Base-by-base conservation (phyloP, 495 filamentous ascomycete genomes). In the Penicilliopsis zonata region DNA sequence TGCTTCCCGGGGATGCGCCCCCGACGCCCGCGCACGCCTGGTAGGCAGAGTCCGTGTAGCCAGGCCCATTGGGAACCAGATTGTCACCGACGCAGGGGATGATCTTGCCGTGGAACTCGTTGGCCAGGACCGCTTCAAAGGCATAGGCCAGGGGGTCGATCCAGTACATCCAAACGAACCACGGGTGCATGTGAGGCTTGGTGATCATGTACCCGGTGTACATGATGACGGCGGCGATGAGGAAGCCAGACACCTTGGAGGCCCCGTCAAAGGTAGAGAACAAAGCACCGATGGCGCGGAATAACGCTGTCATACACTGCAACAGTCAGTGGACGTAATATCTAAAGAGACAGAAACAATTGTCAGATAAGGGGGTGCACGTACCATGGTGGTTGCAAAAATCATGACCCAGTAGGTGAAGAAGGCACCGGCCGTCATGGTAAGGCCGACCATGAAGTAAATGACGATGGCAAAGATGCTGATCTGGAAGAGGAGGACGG, bases 171-270 rank as follows among this genome's bases (percentile, higher is more conserved):
- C 82, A 87, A 3, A 63, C 63, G 36, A 87, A 77, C 85, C 85
- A 93, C 0, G 74, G 68, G 36, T 76, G 68, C 74, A 90, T 80
- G 28, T 72, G 48, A 0, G 58, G 60, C 5, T 73, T 75, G 2
- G 78, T 68, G 29, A 92, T 80, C 32, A 82, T 63, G 48, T 72
- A 86, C 21, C 80, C 79, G 7, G 71, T 78, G 41, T 81, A 94
- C 30, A 90, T 74, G 36, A 87, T 61, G 13, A 56, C 30, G 28
- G 36, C 44, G 5, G 41, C 26, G 21, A 55, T 34, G 6, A 34
- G 13, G 13, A 62, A 50, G 21, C 69, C 70, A 5, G 69, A 68
- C 0, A 74, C 48, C 40, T 73, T 70, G n/a, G 66, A 68, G 1
- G 72, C 63, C 18, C 53, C 66, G 39, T 74, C 63, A 34, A 69